A percentile compares a stretch with the other conserved stretches of the same genome.
These are phyloP conservation scores for Globisporangium okanoganense DNA, from an alignment of 352 stramenopile genomes.

Conservation along the genomic window DNA sequence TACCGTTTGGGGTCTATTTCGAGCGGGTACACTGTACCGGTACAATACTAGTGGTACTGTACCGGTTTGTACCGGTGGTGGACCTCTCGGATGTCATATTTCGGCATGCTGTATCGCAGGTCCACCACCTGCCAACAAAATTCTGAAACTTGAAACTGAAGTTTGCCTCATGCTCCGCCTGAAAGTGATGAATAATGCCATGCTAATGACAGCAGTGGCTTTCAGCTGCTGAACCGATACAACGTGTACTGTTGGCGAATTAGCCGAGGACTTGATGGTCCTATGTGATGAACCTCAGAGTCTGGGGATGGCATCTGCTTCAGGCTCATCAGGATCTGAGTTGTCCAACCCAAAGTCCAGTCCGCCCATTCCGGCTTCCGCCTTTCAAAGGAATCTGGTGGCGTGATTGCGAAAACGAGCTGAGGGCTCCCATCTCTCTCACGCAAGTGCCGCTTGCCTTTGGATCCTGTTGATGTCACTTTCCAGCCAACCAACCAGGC, in stretches of 20 bases:
- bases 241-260: background rate
- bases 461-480: background rate
- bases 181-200: background rate
- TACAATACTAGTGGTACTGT: background rate
- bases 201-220: conserved; percentile 4
- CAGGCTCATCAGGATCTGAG: background rate
- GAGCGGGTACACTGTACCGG: too few relatives aligned
- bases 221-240: background rate
- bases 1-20: too few relatives aligned
- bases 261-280: background rate
- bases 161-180: background rate
- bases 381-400: background rate
- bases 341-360: background rate
- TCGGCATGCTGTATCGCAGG: conserved; percentile 1
- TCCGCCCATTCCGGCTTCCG: background rate
- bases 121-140: background rate
- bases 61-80: conserved; percentile 1
- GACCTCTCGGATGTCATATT: background rate
- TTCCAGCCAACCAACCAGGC: background rate
- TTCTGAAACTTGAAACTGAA: background rate
- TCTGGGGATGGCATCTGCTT: background rate
- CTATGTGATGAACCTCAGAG: background rate
- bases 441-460: background rate
- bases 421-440: conserved; percentile 3
- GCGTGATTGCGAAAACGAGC: conserved; percentile 5